Evolutionary conservation across 352 stramenopile species (phyloP), one percentile per base, ranked within the genome.

Genomic region (Pythium myriotylum): DNA sequence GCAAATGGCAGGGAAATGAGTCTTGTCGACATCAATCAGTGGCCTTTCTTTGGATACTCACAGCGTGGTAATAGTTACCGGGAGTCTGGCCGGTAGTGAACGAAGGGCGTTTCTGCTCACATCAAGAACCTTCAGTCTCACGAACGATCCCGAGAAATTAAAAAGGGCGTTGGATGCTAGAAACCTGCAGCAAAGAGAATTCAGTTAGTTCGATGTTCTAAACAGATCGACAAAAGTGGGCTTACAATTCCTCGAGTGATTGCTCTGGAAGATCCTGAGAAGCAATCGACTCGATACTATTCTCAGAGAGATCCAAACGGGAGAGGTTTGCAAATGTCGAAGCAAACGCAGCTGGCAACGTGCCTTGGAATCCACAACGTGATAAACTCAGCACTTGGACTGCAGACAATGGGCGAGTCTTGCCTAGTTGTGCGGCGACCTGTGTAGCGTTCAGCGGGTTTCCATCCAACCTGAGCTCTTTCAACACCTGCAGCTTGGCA

Each of bases 261-360:
- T 45, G 35, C 2, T n/a, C 42, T 19, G 54, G 41, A 6, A 60
- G n/a, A 7, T 46, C 27, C 3, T 24, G 41, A 8, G 40, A 9
- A n/a, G 14, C 10, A n/a, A 60, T 32, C 6, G 33, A n/a, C 16
- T 16, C 23, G 17, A 60, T 22, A 13, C 42, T 10, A 16, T 60
- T 60, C 1, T 33, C 10, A 3, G 29, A 19, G 27, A 60, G 20
- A n/a, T 60, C 27, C 23, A 60, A 35, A 32, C 43, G 29, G 9
- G 26, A 53, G n/a, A 60, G 41, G 41, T 53, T 60, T 16, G n/a
- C 26, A 20, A 60, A 60, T 0, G 52, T 41, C 8, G 7, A 26
- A 4, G 26, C 40, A 19, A 60, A 41, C 7, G 16, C n/a, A 1
- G 2, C 12, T 2, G 46, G 29, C 16, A 50, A 16, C 17, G 24